phyloP scores from a whole-genome alignment of 2,329 filamentous ascomycete species.

The Aureobasidium zeae region DNA sequence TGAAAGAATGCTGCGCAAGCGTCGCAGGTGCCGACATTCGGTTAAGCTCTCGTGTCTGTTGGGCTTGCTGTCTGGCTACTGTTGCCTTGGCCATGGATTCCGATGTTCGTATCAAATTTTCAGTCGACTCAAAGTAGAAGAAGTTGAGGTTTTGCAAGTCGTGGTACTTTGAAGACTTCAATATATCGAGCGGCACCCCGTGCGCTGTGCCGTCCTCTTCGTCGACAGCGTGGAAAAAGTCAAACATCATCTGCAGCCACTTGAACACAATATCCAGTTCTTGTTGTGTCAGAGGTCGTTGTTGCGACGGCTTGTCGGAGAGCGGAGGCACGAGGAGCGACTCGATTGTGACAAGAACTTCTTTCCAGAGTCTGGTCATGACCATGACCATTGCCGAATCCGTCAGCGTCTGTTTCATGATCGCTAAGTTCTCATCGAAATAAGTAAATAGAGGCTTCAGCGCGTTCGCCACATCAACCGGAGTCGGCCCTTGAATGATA shows the following conservation, averaged over 20 bases:
- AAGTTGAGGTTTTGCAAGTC: slow-evolving; percentile 94
- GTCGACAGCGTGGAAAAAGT: slow-evolving; percentile 90
- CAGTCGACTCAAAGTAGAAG: slow-evolving; percentile 93
- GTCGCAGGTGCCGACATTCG: slow-evolving; percentile 59
- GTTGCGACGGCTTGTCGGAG: slow-evolving; percentile 84
- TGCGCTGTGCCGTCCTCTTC: slow-evolving; percentile 73
- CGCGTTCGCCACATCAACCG: slow-evolving; percentile 67
- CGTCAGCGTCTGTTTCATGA: slow-evolving; percentile 95
- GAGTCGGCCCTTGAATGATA: slow-evolving; percentile 39
- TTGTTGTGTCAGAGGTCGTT: slow-evolving; percentile 72
- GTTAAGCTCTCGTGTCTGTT: slow-evolving; percentile 43
- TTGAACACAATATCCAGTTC: slow-evolving; percentile 92
- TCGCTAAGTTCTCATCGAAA: slow-evolving; percentile 97
- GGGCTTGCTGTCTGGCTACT: slow-evolving; percentile 60
- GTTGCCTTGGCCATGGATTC: slow-evolving; percentile 91
- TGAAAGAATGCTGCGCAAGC: slow-evolving; percentile 40
- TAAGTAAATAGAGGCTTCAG: slow-evolving; percentile 81
- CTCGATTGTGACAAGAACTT: slow-evolving; percentile 87
- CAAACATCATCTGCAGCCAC: slow-evolving; percentile 83
- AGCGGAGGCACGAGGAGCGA: slow-evolving; percentile 81
- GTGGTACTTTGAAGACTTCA: slow-evolving; percentile 97
- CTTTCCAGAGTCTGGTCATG: slow-evolving; percentile 97
- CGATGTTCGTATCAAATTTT: slow-evolving; percentile 86
- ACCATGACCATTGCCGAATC: slow-evolving; percentile 96
- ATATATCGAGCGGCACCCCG: slow-evolving; percentile 79